phyloP scores from a whole-genome alignment of 1,139 yeast species.

The Kodamaea fungicola region DNA sequence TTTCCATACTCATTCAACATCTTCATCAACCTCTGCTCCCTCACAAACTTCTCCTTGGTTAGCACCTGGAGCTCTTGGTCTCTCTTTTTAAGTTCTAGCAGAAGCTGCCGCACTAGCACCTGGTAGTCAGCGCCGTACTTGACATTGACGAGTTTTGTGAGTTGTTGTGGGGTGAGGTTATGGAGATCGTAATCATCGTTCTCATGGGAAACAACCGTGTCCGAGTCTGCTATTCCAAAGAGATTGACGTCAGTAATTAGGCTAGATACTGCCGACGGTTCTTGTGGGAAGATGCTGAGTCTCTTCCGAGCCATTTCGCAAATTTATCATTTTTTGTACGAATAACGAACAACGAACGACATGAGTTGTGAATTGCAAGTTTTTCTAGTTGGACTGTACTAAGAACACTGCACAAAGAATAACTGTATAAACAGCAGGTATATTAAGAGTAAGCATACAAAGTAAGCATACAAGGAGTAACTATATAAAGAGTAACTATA shows the following conservation, averaged over 20 bases:
- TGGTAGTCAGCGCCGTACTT: conserved; percentile 38
- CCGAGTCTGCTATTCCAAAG: conserved; percentile 4
- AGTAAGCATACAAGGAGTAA: too few relatives aligned
- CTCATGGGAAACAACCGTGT: conserved; percentile 3
- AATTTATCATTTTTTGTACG: too few relatives aligned
- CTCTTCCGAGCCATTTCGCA: conserved; percentile 1
- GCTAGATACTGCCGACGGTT: conserved; percentile 2
- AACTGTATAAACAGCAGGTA: too few relatives aligned
- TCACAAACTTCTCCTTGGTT: conserved; percentile 36
- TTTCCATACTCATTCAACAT: conserved; percentile 44
- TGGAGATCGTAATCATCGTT: conserved; percentile 11
- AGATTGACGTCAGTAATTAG: conserved; percentile 4
- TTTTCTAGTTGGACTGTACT: too few relatives aligned
- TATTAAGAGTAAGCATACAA: too few relatives aligned
- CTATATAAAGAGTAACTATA: too few relatives aligned
- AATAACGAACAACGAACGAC: too few relatives aligned
- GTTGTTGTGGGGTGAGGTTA: conserved; percentile 20
- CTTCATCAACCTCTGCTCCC: conserved; percentile 42
- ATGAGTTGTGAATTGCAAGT: too few relatives aligned
- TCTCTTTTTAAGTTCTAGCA: conserved; percentile 46
- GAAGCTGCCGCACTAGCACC: conserved; percentile 44
- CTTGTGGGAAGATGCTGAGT: conserved; percentile 7
- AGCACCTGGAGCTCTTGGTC: conserved; percentile 45
- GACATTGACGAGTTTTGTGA: conserved; percentile 27
- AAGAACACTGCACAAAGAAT: too few relatives aligned